Conservation (phyloP, 2,329 filamentous ascomycete species). For the Pestalotiopsis sp. region DNA sequence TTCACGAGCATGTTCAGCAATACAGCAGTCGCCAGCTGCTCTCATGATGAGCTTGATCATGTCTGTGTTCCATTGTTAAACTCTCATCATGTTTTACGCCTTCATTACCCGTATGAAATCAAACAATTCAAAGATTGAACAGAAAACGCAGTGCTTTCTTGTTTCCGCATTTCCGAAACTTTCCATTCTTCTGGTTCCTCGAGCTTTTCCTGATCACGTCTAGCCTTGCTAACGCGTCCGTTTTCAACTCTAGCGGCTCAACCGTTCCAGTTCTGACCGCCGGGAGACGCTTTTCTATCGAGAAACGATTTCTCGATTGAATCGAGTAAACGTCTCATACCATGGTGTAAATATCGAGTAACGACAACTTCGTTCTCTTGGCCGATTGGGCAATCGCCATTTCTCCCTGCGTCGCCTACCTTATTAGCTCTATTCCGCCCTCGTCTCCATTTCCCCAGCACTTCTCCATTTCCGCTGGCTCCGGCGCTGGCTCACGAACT, state of each 20-base stretch:
- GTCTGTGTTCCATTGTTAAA: too few species aligned
- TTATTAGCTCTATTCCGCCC: neutral
- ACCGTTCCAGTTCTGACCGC: neutral
- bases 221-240: neutral
- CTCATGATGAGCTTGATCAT: too few species aligned
- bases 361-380: slow-evolving; percentile 24
- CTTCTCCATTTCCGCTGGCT: neutral
- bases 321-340: slow-evolving; percentile 24
- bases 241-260: neutral
- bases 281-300: slow-evolving; percentile 19
- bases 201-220: slow-evolving; percentile 1
- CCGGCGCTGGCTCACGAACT: neutral
- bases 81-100: too few species aligned
- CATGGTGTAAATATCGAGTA: slow-evolving; percentile 15
- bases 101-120: too few species aligned
- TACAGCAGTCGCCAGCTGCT: too few species aligned
- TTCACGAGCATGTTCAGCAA: too few species aligned
- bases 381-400: slow-evolving; percentile 19
- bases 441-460: neutral
- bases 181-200: neutral
- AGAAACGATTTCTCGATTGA: slow-evolving; percentile 26
- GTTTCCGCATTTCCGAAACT: neutral
- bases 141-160: neutral
- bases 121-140: neutral
- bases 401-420: neutral